Conservation (phyloP, 805 yeast species). For the Yamadazyma insecticola region DNA sequence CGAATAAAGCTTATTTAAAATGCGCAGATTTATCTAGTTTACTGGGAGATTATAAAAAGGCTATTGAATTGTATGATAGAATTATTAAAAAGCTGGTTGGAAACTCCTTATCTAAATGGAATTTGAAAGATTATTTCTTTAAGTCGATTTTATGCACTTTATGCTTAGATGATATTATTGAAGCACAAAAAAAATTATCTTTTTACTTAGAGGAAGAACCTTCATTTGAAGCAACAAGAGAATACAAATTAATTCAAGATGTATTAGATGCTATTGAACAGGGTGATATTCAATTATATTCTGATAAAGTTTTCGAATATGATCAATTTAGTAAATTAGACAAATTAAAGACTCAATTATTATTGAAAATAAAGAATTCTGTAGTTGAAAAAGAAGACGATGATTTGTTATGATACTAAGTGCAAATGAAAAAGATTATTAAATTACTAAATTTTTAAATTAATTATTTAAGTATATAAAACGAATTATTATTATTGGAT, state of each 20-base stretch:
- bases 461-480: neutral
- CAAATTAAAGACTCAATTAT: conserved; percentile 80
- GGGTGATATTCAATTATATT: conserved; percentile 74
- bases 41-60: conserved; percentile 64
- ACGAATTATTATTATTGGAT: neutral
- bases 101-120: conserved; percentile 80
- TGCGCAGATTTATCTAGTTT: conserved; percentile 83
- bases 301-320: conserved; percentile 70
- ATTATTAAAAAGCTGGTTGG: conserved; percentile 73
- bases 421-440: neutral
- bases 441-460: conserved; percentile 1
- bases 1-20: conserved; percentile 82
- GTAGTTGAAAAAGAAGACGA: conserved; percentile 66
- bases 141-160: conserved; percentile 79
- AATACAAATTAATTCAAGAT: conserved; percentile 61
- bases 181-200: conserved; percentile 69
- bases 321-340: conserved; percentile 89
- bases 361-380: conserved; percentile 73
- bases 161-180: conserved; percentile 82
- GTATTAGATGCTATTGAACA: conserved; percentile 70
- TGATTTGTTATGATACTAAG: conserved; percentile 2
- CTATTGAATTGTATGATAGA: conserved; percentile 71
- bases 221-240: conserved; percentile 70
- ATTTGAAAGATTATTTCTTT: conserved; percentile 84
- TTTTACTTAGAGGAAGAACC: conserved; percentile 69